phyloP scores from a whole-genome alignment of 139 green algal genomes.

The Chlamydomonas incerta region DNA sequence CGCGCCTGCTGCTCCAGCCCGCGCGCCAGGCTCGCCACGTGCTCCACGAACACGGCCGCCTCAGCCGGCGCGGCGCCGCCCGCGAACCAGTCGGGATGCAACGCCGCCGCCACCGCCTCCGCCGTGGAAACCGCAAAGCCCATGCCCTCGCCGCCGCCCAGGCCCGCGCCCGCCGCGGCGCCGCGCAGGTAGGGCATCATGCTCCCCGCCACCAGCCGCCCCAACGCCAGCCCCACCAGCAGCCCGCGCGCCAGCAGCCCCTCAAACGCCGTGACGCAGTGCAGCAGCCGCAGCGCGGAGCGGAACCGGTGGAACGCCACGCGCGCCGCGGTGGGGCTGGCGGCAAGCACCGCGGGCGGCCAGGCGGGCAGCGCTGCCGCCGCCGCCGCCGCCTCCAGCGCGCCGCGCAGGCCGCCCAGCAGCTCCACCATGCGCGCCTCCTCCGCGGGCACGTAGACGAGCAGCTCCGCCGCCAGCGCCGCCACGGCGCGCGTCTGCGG shows the following conservation, averaged over 20 bases:
- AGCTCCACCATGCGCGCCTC: constrained; percentile 62
- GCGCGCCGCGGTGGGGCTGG: constrained; percentile 49
- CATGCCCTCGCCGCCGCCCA: constrained; percentile 13
- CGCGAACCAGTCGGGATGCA: constrained; percentile 64
- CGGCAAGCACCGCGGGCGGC: constrained; percentile 63
- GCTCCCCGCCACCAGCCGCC: constrained; percentile 53
- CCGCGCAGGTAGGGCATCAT: constrained; percentile 68
- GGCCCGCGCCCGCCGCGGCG: constrained; percentile 39
- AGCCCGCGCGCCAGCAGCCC: constrained; percentile 60
- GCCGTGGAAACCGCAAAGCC: constrained; percentile 56
- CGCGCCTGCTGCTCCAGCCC: constrained; percentile 22
- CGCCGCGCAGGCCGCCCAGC: constrained; percentile 45
- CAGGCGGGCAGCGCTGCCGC: constrained; percentile 62
- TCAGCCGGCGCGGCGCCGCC: background rate
- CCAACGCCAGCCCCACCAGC: constrained; percentile 61
- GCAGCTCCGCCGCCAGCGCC: constrained; percentile 70
- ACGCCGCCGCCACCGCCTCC: constrained; percentile 49
- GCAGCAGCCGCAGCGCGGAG: constrained; percentile 68
- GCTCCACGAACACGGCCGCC: constrained; percentile 13
- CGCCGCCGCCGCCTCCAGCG: constrained; percentile 61
- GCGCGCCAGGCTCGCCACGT: constrained; percentile 1
- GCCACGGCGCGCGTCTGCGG: constrained; percentile 63
- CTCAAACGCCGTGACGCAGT: constrained; percentile 61
- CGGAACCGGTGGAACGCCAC: constrained; percentile 72
- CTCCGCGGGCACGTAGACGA: constrained; percentile 81